phyloP scores from a whole-genome alignment of 345 rosid species.

The Acer negundo region DNA sequence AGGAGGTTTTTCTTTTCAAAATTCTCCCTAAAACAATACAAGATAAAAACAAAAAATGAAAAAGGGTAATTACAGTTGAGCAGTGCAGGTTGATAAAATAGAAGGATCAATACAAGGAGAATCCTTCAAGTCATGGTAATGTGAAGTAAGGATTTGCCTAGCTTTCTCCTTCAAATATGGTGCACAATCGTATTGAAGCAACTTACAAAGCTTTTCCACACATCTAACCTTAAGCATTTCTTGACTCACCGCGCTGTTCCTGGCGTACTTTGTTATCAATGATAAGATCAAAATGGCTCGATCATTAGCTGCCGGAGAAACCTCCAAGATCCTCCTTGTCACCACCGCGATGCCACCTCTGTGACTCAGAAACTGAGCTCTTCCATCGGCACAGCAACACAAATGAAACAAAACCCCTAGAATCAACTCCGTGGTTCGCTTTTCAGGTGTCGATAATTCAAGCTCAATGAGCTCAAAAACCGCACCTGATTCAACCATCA shows the following conservation, averaged over 20 bases:
- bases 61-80: background rate
- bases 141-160: conserved; percentile 49
- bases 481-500: conserved; percentile 58
- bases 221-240: conserved; percentile 68
- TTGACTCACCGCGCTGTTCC: conserved; percentile 40
- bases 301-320: conserved; percentile 53
- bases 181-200: conserved; percentile 47
- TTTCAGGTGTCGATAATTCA: conserved; percentile 44
- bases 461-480: conserved; percentile 66
- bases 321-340: conserved; percentile 49
- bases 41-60: background rate
- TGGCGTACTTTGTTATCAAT: conserved; percentile 47
- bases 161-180: conserved; percentile 54
- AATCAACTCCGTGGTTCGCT: conserved; percentile 55
- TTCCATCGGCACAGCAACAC: conserved; percentile 73
- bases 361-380: conserved; percentile 60
- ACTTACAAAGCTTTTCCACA: conserved; percentile 55
- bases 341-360: conserved; percentile 58
- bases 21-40: background rate
- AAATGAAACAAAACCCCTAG: conserved; percentile 54
- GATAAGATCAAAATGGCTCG: conserved; percentile 58
- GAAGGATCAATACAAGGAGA: conserved; percentile 51
- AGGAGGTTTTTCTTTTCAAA: background rate
- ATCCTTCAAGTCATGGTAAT: conserved; percentile 58
- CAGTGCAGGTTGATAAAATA: conserved; percentile 26